phyloP scores from a whole-genome alignment of 208 protist species.

The Trypanosoma theileri region DNA sequence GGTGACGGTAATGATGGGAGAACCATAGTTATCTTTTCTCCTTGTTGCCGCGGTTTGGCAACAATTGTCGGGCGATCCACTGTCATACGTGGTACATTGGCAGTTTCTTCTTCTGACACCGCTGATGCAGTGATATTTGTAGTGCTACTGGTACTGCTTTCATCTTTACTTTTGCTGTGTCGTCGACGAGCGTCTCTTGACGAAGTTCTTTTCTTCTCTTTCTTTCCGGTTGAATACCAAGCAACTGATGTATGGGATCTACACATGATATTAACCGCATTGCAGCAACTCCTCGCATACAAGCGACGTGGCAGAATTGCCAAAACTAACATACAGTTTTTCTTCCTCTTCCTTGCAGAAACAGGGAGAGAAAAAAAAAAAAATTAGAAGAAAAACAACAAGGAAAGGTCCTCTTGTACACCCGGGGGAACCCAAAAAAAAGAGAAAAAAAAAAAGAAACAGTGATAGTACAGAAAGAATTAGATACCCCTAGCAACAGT shows the following conservation, averaged over 20 bases:
- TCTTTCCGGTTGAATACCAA: conserved; percentile 6
- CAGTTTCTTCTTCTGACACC: too few relatives aligned
- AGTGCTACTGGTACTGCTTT: background rate
- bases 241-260: background rate
- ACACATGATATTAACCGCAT: background rate
- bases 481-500: background rate
- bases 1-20: background rate
- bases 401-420: background rate
- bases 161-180: conserved; percentile 5
- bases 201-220: background rate
- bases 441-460: background rate
- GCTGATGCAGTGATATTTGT: background rate
- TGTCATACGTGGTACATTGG: background rate
- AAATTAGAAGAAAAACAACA: background rate
- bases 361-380: background rate
- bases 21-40: background rate
- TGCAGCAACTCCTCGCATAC: background rate
- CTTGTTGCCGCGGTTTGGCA: too few relatives aligned
- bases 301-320: background rate
- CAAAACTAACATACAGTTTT: background rate
- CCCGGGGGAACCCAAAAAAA: background rate
- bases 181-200: background rate
- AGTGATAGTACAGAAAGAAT: background rate
- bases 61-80: background rate
- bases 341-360: background rate